Base-by-base conservation (phyloP, 2,329 filamentous ascomycete genomes). In the Neonectria faginata region DNA sequence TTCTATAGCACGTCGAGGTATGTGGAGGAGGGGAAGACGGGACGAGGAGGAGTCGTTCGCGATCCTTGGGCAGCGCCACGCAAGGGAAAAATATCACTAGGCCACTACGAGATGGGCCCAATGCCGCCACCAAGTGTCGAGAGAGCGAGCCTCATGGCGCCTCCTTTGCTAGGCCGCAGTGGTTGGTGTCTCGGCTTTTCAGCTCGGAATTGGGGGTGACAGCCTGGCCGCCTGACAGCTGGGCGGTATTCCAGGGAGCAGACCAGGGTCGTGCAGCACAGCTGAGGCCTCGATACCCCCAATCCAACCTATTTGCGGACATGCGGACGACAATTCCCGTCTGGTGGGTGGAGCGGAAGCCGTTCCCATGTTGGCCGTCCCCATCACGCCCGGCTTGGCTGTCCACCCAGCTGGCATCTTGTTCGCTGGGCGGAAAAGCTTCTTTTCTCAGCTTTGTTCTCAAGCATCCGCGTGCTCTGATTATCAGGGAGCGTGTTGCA, bases 21-120 rank as follows among this genome's bases (percentile, higher is more conserved):
- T 29, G 47, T 50, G 29, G n/a, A 47, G 47, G 14, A 50, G 47
- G n/a, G 47, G 47, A 33, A n/a, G 9, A 18, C 25, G 31, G 47
- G 27, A 29, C 14, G 14, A 18, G n/a, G 25, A 50, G 47, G 14
- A n/a, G 4, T 31, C 9, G 12, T 7, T 39, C 36, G 16, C 18
- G 25, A n/a, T 20, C 47, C 27, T 33, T 50, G 47, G 47, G 47
- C 47, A 50, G 47, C 47, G n/a, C 25, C 27, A 33, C 27, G 47
- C 7, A 50, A 11, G 20, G 27, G 47, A 9, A 31, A 50, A 50
- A 12, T 9, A 10, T 18, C 14, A 31, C 47, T 50, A 50, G 16
- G 16, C 47, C 47, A n/a, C 27, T 50, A 18, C 27, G 47, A 50
- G 47, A 50, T 31, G 47, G 47, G 33, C 16, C 47, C 25, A 31